Evolutionary conservation across 1,284 basidiomycete genomes (phyloP), one percentile per base, ranked within the genome.

Genomic region (Trametes versicolor): DNA sequence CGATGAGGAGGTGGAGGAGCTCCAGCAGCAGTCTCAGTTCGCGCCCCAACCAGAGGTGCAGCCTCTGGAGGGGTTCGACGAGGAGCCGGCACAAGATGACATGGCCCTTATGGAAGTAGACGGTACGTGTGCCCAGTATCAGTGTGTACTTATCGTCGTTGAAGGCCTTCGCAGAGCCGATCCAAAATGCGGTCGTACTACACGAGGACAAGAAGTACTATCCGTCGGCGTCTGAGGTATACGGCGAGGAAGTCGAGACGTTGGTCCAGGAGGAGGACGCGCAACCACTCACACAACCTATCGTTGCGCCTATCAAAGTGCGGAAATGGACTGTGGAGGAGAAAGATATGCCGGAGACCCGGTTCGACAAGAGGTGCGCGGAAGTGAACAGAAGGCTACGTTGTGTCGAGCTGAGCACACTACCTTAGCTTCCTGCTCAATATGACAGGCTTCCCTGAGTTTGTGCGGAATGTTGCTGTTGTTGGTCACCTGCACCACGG

Each of bases 131-230:
- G 51, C 49, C 10, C 12, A 41, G 52, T 10, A 17, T 53, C 12
- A 29, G 37, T 10, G 29, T 34, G 37, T 52, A 3, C 36, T 58
- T 13, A 61, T 54, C 51, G 32, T 53, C 36, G 55, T 47, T 62
- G 39, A 39, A 54, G 49, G 29, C 36, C 43, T 32, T 51, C 61
- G 49, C 68, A 91, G 92, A 90, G 74, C 89, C 91, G 52, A 77
- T 85, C 45, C 91, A 93, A 68, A 96, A 94, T 71, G 95, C 96
- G 56, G 94, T 98, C 34, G 80, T 98, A 52, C 82, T 98, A 61
- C 97, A 99, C 74, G 98, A 99, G 77, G 94, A 99, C 82, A 99
- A 99, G 80, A 93, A 96, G 78, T 99, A 99, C 81, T 99, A 99
- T 76, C 95, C 96, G 9, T 92, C 92, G 13, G 98, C 98, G 0